Evolutionary conservation across 2,329 filamentous ascomycete species (phyloP).

Genomic region (Sclerotinia sclerotiorum): DNA sequence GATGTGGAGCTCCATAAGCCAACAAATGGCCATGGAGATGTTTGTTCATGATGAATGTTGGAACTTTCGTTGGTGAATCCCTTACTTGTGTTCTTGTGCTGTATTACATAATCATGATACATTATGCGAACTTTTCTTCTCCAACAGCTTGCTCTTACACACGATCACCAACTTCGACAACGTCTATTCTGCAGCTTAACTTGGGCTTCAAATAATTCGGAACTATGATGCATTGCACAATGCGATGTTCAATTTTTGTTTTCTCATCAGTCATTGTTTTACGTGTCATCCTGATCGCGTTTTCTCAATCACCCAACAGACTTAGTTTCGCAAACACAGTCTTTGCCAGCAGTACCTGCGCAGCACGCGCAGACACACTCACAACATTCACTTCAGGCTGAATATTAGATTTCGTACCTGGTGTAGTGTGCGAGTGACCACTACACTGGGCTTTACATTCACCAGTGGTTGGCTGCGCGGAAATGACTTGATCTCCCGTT

Average conservation of each 20-base stretch:
- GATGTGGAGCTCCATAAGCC: background rate
- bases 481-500: background rate
- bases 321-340: background rate
- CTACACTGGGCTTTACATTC: constrained; percentile 2
- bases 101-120: constrained; percentile 5
- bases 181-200: background rate
- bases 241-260: background rate
- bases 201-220: background rate
- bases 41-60: background rate
- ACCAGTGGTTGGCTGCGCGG: constrained; percentile 9
- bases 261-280: background rate
- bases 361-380: background rate
- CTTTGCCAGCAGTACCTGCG: constrained; percentile 13
- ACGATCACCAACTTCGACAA: background rate
- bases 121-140: background rate
- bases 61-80: background rate
- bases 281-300: background rate
- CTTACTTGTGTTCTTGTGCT: background rate
- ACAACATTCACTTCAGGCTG: constrained; percentile 2
- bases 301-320: background rate
- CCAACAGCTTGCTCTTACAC: background rate
- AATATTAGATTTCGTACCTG: constrained; percentile 14
- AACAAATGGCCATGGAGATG: background rate
- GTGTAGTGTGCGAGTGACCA: constrained; percentile 15
- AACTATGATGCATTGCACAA: background rate